Base-by-base conservation (phyloP, 176 grass and related monocot species). In the Aegilops longissima region DNA sequence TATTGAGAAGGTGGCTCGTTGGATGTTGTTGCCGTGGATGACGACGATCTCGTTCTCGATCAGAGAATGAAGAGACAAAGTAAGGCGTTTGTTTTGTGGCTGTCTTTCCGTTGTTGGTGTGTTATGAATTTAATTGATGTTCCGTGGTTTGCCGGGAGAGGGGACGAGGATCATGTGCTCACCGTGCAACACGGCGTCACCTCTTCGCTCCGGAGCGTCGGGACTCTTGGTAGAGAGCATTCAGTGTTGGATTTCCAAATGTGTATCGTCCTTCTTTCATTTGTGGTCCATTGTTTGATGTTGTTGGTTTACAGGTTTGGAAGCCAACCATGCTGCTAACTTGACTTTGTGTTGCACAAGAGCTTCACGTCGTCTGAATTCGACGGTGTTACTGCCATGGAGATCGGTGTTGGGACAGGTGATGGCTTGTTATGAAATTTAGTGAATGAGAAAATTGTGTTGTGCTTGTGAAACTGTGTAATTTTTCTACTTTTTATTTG, bases 31-130 rank as follows among this genome's bases (percentile, higher is more conserved):
- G 70, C 61, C 9, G 64, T 93, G 83, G 96, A 98, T 75, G 52
- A 89, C 47, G 96, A 98, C 39, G 90, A 95, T 88, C 93, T 95
- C 20, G 74, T 98, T 86, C 90, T 95, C 9, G 70, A 90, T 74
- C 31, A 91, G 64, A 84, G 89, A 58, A 87, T 79, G 58, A 70
- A 63, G 12, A 92, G 21, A 83, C 7, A 35, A 17, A 24, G 89
- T 91, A 84, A 80, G 27, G 21, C 20, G 4, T 73, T 67, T 21
- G 3, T 66, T 49, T 39, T 62, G 18, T 33, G 2, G 12, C 56
- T 63, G 21, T 80, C 0, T 36, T 81, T 36, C 35, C 35, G 35
- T 36, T 18, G 35, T 38, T n/a, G 18, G 17, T 0, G 30, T 39
- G 11, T n/a, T 47, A 4, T 54, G 36, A 9, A 72, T 77, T 36